Conservation (phyloP, 139 green algal species). For the Closterium sp. region DNA sequence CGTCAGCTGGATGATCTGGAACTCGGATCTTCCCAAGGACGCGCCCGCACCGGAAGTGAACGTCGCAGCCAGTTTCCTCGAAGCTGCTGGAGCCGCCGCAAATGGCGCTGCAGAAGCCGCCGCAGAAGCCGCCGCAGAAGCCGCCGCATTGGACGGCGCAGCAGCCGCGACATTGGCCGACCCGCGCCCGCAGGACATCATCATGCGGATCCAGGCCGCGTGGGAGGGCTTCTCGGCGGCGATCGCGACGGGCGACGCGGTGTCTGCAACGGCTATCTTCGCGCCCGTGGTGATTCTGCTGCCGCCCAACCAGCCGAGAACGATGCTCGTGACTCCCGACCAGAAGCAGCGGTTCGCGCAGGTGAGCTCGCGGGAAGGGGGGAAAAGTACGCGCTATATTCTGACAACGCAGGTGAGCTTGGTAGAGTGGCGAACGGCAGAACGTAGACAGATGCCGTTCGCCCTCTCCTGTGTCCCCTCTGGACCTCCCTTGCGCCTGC, state of each 20-base stretch:
- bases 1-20: not conserved
- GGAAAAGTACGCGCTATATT: no score
- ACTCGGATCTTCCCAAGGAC: not conserved
- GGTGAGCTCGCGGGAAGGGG: not conserved
- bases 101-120: not conserved
- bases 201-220: not conserved
- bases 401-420: no score
- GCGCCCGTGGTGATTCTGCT: not conserved
- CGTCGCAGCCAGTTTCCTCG: not conserved
- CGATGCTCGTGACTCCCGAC: not conserved
- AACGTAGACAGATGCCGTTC: no score
- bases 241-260: not conserved
- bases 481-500: no score
- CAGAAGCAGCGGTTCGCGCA: not conserved
- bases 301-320: not conserved
- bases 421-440: no score
- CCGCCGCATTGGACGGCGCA: no score
- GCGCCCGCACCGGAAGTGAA: not conserved
- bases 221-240: not conserved
- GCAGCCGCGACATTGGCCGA: not conserved
- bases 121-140: not conserved
- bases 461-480: no score
- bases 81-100: not conserved
- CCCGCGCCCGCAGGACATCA: not conserved
- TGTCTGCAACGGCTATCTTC: not conserved